A percentile compares a stretch with the other conserved stretches of the same genome.
phyloP scores from a whole-genome alignment of 2,329 filamentous ascomycete genomes.

The Fusarium tuaranense region DNA sequence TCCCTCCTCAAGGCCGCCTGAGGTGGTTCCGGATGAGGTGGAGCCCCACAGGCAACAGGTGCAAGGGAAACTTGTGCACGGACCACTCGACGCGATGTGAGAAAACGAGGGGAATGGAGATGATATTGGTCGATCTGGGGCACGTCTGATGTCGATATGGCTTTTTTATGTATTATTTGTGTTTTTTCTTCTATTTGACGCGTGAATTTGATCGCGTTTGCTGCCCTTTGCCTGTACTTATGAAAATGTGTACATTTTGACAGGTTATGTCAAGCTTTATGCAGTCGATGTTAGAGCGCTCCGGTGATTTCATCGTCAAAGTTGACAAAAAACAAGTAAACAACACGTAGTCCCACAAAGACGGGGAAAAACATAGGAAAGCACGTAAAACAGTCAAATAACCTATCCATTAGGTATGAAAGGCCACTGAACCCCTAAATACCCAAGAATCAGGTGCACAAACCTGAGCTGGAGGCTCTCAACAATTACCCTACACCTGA shows the following conservation, averaged over 20 bases:
- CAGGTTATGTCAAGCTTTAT: too few species aligned
- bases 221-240: neutral
- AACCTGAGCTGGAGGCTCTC: neutral
- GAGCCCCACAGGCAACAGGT: conserved; percentile 24
- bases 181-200: neutral
- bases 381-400: neutral
- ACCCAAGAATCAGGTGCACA: neutral
- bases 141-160: neutral
- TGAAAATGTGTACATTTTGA: neutral
- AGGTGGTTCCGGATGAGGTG: conserved; percentile 19
- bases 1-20: conserved; percentile 21
- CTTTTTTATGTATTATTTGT: neutral
- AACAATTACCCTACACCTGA: conserved; percentile 22
- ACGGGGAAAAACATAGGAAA: neutral
- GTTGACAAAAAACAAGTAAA: neutral
- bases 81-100: conserved; percentile 20
- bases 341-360: neutral
- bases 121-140: conserved; percentile 9
- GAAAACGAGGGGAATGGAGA: neutral
- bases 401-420: neutral
- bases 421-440: neutral
- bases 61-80: conserved; percentile 24
- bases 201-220: neutral
- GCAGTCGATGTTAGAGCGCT: too few species aligned
- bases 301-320: neutral